Conservation (phyloP, 805 yeast species). For the Blastobotrys terrestris region DNA sequence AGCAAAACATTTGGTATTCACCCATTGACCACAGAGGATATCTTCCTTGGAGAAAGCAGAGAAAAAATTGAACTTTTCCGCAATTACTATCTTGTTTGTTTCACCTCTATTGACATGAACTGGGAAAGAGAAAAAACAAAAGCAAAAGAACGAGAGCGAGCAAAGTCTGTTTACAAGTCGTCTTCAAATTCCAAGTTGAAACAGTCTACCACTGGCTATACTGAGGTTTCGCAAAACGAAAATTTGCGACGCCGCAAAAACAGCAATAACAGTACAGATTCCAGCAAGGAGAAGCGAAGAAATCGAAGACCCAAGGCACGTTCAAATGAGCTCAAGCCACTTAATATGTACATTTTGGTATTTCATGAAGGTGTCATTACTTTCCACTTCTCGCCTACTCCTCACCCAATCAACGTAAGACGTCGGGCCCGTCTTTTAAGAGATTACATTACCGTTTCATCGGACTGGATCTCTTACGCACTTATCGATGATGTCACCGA, state of each 20-base stretch:
- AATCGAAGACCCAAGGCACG: slow-evolving; percentile 36
- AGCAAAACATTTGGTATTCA: slow-evolving; percentile 95
- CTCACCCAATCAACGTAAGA: slow-evolving; percentile 55
- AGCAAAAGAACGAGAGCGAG: no score
- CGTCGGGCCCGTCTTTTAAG: slow-evolving; percentile 57
- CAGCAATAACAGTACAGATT: no score
- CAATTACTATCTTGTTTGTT: slow-evolving; percentile 88
- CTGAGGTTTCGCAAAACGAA: no score
- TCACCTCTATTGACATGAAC: slow-evolving; percentile 92
- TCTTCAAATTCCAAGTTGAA: no score
- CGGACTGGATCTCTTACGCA: slow-evolving; percentile 65
- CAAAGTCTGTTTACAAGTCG: no score
- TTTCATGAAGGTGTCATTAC: slow-evolving; percentile 54
- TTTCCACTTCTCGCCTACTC: slow-evolving; percentile 54
- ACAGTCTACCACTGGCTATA: no score
- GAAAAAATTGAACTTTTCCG: slow-evolving; percentile 93
- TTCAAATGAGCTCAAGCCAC: slow-evolving; percentile 70
- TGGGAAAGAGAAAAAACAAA: slow-evolving; percentile 88
- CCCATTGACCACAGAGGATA: slow-evolving; percentile 97
- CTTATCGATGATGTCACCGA: slow-evolving; percentile 61
- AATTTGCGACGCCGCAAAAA: no score
- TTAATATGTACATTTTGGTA: slow-evolving; percentile 54
- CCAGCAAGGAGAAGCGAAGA: slow-evolving; percentile 3
- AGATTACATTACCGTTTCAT: slow-evolving; percentile 52
- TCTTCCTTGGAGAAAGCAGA: slow-evolving; percentile 91